phyloP scores from a whole-genome alignment of 345 rosid genomes.

The Hibiscus syriacus region DNA sequence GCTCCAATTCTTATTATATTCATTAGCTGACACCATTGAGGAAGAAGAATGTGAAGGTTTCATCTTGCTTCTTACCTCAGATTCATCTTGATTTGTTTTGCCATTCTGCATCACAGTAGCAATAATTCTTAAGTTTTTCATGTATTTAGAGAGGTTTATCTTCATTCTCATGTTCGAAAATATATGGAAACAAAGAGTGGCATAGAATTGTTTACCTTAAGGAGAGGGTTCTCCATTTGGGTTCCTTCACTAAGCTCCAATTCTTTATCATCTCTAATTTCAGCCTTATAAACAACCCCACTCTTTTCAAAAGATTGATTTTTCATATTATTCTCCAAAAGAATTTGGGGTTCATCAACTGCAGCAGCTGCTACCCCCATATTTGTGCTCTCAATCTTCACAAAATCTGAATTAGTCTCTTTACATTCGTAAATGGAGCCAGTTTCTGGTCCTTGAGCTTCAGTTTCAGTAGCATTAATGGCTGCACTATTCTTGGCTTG shows the following conservation, averaged over 20 bases:
- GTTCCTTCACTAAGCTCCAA: slow-evolving; percentile 13
- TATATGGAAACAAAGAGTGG: not conserved
- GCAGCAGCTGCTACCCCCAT: slow-evolving; percentile 6
- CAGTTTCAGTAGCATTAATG: slow-evolving; percentile 11
- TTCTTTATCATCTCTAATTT: slow-evolving; percentile 13
- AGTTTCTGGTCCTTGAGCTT: slow-evolving; percentile 13
- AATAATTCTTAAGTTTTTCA: not conserved
- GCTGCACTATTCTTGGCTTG: slow-evolving; percentile 30
- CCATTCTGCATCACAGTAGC: slow-evolving; percentile 25
- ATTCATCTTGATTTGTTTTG: slow-evolving; percentile 17
- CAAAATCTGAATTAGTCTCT: slow-evolving; percentile 7
- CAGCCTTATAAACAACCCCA: slow-evolving; percentile 1
- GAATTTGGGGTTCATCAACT: slow-evolving; percentile 12
- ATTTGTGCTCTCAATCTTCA: slow-evolving; percentile 13
- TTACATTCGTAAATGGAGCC: slow-evolving; percentile 11
- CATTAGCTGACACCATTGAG: slow-evolving; percentile 17
- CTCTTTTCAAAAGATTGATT: slow-evolving; percentile 13
- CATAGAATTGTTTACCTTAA: slow-evolving; percentile 30
- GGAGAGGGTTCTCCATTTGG: slow-evolving; percentile 36
- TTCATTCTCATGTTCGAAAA: not conserved
- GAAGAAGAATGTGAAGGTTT: slow-evolving; percentile 32
- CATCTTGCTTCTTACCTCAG: slow-evolving; percentile 25
- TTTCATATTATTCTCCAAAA: slow-evolving; percentile 18
- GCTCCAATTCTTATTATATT: slow-evolving; percentile 1
- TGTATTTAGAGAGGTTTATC: not conserved